phyloP scores from a whole-genome alignment of 805 yeast genomes.

The Pichia cephalocereana region DNA sequence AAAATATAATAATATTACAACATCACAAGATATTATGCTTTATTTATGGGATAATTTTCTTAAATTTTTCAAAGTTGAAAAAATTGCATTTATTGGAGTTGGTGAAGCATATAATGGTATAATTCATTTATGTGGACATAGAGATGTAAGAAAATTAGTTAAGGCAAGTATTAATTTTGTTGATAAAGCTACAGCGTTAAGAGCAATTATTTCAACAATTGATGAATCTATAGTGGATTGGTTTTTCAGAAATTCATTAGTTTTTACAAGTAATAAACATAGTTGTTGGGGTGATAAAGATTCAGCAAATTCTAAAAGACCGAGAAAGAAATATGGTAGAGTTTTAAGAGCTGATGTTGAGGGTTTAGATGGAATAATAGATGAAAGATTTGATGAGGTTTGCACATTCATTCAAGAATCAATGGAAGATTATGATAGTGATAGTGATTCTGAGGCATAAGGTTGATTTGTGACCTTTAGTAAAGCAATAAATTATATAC shows the following conservation, averaged over 20 bases:
- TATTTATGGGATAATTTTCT: constrained; percentile 90
- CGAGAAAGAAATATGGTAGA: constrained; percentile 86
- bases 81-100: constrained; percentile 72
- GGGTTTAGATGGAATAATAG: constrained; percentile 66
- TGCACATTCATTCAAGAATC: constrained; percentile 76
- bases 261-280: constrained; percentile 68
- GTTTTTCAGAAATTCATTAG: constrained; percentile 79
- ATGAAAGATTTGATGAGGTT: constrained; percentile 78
- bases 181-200: constrained; percentile 55
- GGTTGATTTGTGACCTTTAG: too few relatives aligned
- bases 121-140: constrained; percentile 80
- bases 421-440: constrained; percentile 54
- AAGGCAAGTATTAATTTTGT: constrained; percentile 64
- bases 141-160: constrained; percentile 54
- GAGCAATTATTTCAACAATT: constrained; percentile 74
- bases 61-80: constrained; percentile 61
- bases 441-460: constrained; percentile 18
- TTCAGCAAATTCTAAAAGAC: constrained; percentile 41
- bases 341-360: constrained; percentile 68
- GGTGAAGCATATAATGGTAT: constrained; percentile 87
- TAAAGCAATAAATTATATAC: too few relatives aligned
- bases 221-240: constrained; percentile 89
- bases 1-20: constrained; percentile 50
- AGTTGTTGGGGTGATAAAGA: constrained; percentile 61
- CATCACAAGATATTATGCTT: constrained; percentile 68